phyloP scores from a whole-genome alignment of 2,329 filamentous ascomycete species.

The Epichloe brachyelytri region DNA sequence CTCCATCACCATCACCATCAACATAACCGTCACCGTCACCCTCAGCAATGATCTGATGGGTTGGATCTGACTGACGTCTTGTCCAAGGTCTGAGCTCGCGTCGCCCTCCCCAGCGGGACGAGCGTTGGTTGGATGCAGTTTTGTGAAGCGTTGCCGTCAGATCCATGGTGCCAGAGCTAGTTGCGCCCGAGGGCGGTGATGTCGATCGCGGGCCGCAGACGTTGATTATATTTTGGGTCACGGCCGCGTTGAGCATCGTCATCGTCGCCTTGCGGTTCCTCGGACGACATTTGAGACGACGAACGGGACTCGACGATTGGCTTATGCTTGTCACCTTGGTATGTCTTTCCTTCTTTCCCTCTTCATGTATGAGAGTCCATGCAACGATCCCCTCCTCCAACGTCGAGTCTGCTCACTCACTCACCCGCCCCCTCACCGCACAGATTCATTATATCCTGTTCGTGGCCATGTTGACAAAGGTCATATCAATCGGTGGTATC shows the following conservation, averaged over 20 bases:
- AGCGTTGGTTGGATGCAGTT: background rate
- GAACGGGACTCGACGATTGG: conserved; percentile 2
- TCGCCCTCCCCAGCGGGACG: background rate
- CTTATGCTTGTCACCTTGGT: conserved; percentile 5
- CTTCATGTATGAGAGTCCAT: background rate
- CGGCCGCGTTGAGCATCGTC: background rate
- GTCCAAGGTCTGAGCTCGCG: background rate
- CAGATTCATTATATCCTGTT: conserved; percentile 1
- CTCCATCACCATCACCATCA: background rate
- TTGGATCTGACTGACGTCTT: background rate
- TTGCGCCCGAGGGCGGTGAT: conserved; percentile 1
- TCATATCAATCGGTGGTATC: background rate
- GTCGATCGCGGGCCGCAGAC: background rate
- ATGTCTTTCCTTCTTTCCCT: background rate
- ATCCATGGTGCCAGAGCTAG: background rate
- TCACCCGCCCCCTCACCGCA: too few relatives aligned
- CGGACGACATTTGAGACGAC: conserved; percentile 1
- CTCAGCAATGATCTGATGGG: background rate
- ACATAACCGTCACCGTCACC: background rate
- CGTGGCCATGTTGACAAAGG: background rate
- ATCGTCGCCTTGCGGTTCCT: conserved; percentile 3
- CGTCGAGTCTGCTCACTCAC: too few relatives aligned
- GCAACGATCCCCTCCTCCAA: too few relatives aligned
- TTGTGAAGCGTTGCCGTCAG: background rate
- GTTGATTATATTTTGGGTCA: conserved; percentile 1